phyloP scores from a whole-genome alignment of 1,284 basidiomycete species.

The Moesziomyces parantarcticus region DNA sequence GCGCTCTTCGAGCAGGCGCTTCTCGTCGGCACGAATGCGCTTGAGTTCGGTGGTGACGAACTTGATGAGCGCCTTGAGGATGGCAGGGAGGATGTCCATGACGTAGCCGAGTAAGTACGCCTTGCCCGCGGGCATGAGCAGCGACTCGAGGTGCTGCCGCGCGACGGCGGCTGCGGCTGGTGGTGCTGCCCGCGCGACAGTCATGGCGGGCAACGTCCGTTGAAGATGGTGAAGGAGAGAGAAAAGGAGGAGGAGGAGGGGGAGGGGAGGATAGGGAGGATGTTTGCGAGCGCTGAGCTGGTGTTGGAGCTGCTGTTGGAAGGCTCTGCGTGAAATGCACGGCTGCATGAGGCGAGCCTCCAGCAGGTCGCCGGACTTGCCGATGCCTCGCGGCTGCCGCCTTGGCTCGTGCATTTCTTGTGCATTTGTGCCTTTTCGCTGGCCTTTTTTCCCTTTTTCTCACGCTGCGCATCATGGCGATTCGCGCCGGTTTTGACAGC shows the following conservation, averaged over 20 bases:
- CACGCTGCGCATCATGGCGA: slow-evolving; percentile 3
- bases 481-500: not conserved
- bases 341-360: not conserved
- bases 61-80: slow-evolving; percentile 56
- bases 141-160: slow-evolving; percentile 31
- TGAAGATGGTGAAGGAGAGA: not conserved
- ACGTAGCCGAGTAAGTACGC: slow-evolving; percentile 59
- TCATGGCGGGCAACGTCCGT: not conserved
- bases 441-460: not conserved
- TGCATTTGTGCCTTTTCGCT: no score
- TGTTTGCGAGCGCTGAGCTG: no score
- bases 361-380: slow-evolving; percentile 10
- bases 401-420: slow-evolving; percentile 8
- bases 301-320: no score
- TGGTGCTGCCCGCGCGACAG: not conserved
- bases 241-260: no score
- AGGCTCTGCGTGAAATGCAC: no score
- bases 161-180: slow-evolving; percentile 2
- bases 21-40: slow-evolving; percentile 34
- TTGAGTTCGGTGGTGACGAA: slow-evolving; percentile 45
- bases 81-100: slow-evolving; percentile 57
- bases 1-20: slow-evolving; percentile 40
- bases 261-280: no score
- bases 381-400: no score
- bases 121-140: slow-evolving; percentile 54